Conservation (phyloP, 805 yeast species). For the Dipodascus geniculatus region DNA sequence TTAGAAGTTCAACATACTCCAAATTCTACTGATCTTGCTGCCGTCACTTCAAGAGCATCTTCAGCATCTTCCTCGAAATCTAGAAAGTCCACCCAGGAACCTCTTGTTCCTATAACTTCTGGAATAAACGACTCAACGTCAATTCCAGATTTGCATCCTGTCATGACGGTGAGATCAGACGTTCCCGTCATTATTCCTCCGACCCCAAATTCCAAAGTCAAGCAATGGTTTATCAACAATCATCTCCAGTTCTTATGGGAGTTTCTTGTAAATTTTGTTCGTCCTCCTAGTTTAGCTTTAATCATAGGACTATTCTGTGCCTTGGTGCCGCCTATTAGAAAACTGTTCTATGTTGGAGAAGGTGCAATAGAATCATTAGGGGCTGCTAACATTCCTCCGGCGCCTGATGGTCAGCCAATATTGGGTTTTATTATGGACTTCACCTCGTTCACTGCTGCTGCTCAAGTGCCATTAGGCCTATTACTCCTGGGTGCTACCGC, state of each 20-base stretch:
- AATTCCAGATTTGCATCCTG: neutral
- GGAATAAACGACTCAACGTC: neutral
- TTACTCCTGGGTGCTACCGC: constrained; percentile 78
- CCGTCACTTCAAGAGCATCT: no score
- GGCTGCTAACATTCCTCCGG: constrained; percentile 39
- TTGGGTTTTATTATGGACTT: constrained; percentile 77
- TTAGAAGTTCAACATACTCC: neutral
- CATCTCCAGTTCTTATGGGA: constrained; percentile 24
- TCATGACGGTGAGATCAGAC: neutral
- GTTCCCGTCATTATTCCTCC: neutral
- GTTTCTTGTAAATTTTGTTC: constrained; percentile 17
- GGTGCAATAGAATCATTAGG: constrained; percentile 32
- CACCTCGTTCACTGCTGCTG: constrained; percentile 67
- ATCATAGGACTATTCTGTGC: constrained; percentile 52
- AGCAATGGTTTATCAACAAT: constrained; percentile 2
- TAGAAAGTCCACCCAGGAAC: neutral
- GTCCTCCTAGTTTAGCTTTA: constrained; percentile 66
- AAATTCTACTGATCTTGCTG: neutral
- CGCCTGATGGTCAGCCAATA: constrained; percentile 81
- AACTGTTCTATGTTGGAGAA: constrained; percentile 45
- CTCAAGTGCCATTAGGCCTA: constrained; percentile 81
- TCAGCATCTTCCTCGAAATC: neutral
- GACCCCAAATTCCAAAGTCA: neutral
- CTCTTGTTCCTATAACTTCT: neutral
- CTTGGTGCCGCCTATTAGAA: constrained; percentile 76